A percentile compares a stretch with the other conserved stretches of the same genome.
Conservation (phyloP, 352 stramenopile species). For the Hyaloperonospora brassicae region DNA sequence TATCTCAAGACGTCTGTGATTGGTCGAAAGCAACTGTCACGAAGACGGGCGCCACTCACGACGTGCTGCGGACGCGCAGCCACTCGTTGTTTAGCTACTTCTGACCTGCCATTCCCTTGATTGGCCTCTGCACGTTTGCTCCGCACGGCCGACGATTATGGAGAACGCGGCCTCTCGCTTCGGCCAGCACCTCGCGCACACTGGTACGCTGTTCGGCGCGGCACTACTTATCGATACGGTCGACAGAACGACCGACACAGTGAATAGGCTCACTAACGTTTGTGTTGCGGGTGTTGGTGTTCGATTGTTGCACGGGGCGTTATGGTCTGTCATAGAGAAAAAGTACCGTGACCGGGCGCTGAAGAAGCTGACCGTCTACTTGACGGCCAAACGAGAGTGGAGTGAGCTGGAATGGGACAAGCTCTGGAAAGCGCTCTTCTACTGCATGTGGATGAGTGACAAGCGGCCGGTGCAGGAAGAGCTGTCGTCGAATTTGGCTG, state of each 20-base stretch:
- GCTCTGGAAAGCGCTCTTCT: conserved; percentile 86
- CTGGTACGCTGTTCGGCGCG: conserved; percentile 45
- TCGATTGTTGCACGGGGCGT: conserved; percentile 5
- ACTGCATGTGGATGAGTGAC: conserved; percentile 89
- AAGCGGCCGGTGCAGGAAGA: conserved; percentile 77
- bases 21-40: too few relatives aligned
- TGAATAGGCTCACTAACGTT: too few relatives aligned
- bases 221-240: too few relatives aligned
- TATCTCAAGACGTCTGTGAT: too few relatives aligned
- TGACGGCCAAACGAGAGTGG: conserved; percentile 61
- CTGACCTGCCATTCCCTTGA: conserved; percentile 7
- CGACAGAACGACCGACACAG: too few relatives aligned
- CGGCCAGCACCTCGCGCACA: conserved; percentile 78
- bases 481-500: conserved; percentile 55
- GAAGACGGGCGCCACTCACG: too few relatives aligned
- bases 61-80: background rate
- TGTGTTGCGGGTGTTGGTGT: too few relatives aligned
- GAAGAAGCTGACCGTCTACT: conserved; percentile 73
- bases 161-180: conserved; percentile 77
- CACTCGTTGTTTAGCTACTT: conserved; percentile 4
- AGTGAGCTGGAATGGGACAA: conserved; percentile 77
- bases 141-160: conserved; percentile 22
- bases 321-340: conserved; percentile 44
- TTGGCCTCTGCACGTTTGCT: conserved; percentile 1
- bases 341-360: conserved; percentile 79